A percentile compares a stretch with the other conserved stretches of the same genome.
phyloP scores from a whole-genome alignment of 768 basidiomycete species.

The Phlebiopsis gigantea region DNA sequence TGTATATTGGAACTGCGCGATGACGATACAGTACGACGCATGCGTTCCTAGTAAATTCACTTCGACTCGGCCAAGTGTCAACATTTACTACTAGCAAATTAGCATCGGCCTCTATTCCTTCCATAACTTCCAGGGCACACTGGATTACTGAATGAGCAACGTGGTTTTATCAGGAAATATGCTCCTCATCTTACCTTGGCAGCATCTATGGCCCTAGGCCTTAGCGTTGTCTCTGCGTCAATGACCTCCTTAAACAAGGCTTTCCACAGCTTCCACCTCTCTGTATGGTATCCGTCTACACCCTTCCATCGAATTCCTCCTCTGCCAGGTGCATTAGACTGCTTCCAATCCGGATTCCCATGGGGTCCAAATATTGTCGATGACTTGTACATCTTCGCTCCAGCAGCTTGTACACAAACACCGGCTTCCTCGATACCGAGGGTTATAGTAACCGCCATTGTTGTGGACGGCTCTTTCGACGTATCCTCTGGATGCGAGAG shows the following conservation, averaged over 20 bases:
- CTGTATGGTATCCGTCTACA: conserved; percentile 13
- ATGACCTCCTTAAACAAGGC: conserved; percentile 4
- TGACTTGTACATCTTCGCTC: conserved; percentile 6
- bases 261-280: conserved; percentile 15
- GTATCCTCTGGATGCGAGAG: not conserved
- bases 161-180: not conserved
- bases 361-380: conserved; percentile 9
- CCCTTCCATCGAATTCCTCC: conserved; percentile 13
- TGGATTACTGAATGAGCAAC: not conserved
- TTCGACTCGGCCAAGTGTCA: too few species aligned
- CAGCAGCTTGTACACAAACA: conserved; percentile 5
- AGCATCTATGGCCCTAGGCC: conserved; percentile 7
- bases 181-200: conserved; percentile 5
- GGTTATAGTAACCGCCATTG: not conserved
- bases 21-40: too few species aligned
- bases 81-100: too few species aligned
- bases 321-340: not conserved
- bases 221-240: not conserved
- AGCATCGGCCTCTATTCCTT: not conserved
- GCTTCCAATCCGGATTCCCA: conserved; percentile 11
- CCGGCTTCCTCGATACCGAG: conserved; percentile 9
- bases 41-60: not conserved
- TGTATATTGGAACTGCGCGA: too few species aligned
- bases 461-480: not conserved
- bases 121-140: not conserved